phyloP scores from a whole-genome alignment of 2,329 filamentous ascomycete genomes.

The Zasmidium angulare region DNA sequence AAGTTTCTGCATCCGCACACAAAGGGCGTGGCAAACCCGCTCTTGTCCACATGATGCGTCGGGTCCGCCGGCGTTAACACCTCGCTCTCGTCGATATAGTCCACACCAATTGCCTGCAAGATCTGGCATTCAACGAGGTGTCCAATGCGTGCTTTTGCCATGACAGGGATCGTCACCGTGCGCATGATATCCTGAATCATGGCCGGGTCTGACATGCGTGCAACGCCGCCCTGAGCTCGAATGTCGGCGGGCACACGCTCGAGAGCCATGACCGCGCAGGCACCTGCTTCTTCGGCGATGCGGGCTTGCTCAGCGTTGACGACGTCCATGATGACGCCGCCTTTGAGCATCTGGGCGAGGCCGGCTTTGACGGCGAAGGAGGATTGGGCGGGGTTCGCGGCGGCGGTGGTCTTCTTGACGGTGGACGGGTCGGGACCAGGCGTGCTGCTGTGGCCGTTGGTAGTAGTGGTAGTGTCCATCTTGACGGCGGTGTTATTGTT shows the following conservation, averaged over 20 bases:
- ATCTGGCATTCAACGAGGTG: slow-evolving; percentile 99
- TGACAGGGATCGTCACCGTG: slow-evolving; percentile 94
- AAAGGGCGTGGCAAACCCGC: slow-evolving; percentile 78
- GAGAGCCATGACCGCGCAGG: slow-evolving; percentile 95
- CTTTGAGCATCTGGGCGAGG: slow-evolving; percentile 96
- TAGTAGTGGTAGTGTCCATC: slow-evolving; percentile 17
- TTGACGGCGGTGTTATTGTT: slow-evolving; percentile 11
- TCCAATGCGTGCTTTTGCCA: slow-evolving; percentile 97
- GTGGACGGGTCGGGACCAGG: slow-evolving; percentile 19
- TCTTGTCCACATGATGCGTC: slow-evolving; percentile 88
- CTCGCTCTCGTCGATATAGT: slow-evolving; percentile 98
- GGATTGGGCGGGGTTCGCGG: slow-evolving; percentile 32
- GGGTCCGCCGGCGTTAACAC: slow-evolving; percentile 94
- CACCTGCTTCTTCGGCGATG: slow-evolving; percentile 96
- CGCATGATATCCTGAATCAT: slow-evolving; percentile 96
- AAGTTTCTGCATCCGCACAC: slow-evolving; percentile 95
- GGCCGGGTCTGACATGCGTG: slow-evolving; percentile 91
- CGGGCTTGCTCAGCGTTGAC: slow-evolving; percentile 86
- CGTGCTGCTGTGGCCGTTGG: slow-evolving; percentile 21
- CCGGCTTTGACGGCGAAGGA: slow-evolving; percentile 91
- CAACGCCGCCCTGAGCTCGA: slow-evolving; percentile 85
- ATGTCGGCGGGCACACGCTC: slow-evolving; percentile 98
- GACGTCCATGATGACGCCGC: slow-evolving; percentile 99
- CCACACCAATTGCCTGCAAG: slow-evolving; percentile 88
- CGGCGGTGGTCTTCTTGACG: slow-evolving; percentile 19